phyloP scores from a whole-genome alignment of 2,329 filamentous ascomycete genomes.

The Nigrograna mackinnonii region DNA sequence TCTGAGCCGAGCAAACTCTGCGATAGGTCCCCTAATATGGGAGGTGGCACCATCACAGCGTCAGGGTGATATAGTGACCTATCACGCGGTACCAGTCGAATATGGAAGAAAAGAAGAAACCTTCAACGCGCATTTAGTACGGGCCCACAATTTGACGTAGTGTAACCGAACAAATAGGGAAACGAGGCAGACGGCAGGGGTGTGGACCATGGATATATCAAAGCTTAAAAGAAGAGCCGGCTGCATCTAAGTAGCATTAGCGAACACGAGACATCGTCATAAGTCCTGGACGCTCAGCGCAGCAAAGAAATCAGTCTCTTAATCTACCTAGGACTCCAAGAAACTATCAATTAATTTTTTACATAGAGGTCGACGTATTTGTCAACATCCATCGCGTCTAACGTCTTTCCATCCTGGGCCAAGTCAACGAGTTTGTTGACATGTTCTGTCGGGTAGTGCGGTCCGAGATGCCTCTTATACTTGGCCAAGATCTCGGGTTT shows the following conservation, averaged over 20 bases:
- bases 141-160: too few species aligned
- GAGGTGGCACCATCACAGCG: too few species aligned
- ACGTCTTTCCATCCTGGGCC: conserved; percentile 71
- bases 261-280: conserved; percentile 14
- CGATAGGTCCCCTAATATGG: too few species aligned
- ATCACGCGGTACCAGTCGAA: too few species aligned
- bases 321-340: conserved; percentile 26
- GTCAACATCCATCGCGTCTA: conserved; percentile 84
- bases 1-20: too few species aligned
- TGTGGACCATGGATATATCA: too few species aligned
- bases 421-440: conserved; percentile 84
- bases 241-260: conserved; percentile 15
- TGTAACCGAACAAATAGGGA: too few species aligned
- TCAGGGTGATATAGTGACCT: too few species aligned
- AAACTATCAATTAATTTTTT: conserved; percentile 46
- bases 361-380: conserved; percentile 90
- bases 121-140: too few species aligned
- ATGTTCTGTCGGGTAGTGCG: conserved; percentile 76
- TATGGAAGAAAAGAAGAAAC: too few species aligned
- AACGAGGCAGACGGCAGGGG: too few species aligned
- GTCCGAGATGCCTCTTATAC: conserved; percentile 88
- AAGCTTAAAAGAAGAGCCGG: conserved; percentile 5
- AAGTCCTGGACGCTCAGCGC: conserved; percentile 9
- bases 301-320: conserved; percentile 10
- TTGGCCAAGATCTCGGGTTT: conserved; percentile 97